These are phyloP conservation scores for Solanum rostratum DNA, from an alignment of 257 asterid species.

Conservation along the genomic window DNA sequence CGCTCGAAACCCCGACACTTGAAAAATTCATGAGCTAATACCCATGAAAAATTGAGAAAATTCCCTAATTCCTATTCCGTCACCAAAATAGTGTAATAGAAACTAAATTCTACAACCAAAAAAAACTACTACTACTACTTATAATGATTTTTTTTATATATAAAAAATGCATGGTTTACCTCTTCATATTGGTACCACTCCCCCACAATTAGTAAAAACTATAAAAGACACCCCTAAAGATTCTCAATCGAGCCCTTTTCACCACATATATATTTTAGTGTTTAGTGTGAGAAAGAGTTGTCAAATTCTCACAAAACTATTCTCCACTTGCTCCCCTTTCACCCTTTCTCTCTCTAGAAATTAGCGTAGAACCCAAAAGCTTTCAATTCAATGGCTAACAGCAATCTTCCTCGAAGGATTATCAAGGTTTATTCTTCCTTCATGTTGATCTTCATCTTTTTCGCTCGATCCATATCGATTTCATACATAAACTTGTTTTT, in stretches of 20 bases:
- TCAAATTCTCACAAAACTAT: not conserved
- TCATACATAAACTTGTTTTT: not conserved
- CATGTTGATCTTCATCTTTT: slow-evolving; percentile 34
- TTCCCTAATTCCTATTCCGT: too few species aligned
- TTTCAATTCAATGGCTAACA: slow-evolving; percentile 47
- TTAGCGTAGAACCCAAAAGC: slow-evolving; percentile 9
- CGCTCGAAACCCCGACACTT: too few species aligned
- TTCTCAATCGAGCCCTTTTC: not conserved
- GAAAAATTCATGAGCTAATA: too few species aligned
- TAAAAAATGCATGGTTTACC: not conserved
- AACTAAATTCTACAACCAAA: too few species aligned
- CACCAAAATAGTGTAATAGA: too few species aligned
- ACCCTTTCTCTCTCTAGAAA: not conserved
- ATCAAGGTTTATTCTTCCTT: slow-evolving; percentile 42
- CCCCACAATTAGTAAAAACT: not conserved
- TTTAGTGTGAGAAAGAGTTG: not conserved
- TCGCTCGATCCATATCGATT: slow-evolving; percentile 33
- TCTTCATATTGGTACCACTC: not conserved
- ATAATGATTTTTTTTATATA: too few species aligned
- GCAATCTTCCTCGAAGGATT: slow-evolving; percentile 52
- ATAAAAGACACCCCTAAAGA: not conserved
- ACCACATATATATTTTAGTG: not conserved
- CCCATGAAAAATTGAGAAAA: too few species aligned
- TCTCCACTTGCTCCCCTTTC: not conserved
- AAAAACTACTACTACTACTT: too few species aligned